Conservation (phyloP, 1,284 basidiomycete genomes). For the Xanthoconium separans region DNA sequence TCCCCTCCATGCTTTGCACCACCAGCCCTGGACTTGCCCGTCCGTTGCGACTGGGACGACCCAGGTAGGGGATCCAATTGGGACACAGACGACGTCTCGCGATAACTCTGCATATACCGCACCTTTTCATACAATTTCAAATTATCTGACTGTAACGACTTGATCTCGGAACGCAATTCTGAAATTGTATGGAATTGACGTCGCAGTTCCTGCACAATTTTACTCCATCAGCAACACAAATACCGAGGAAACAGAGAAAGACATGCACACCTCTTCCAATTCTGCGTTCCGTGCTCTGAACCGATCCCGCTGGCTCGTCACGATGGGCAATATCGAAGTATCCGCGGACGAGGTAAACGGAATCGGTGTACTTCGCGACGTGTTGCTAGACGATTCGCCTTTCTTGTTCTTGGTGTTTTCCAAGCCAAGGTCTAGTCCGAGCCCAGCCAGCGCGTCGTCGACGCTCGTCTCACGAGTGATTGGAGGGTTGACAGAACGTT, state of each 20-base stretch:
- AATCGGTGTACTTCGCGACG: slow-evolving; percentile 56
- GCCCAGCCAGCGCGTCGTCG: slow-evolving; percentile 61
- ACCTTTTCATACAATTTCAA: slow-evolving; percentile 97
- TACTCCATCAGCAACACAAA: not conserved
- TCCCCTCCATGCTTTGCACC: slow-evolving; percentile 68
- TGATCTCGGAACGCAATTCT: slow-evolving; percentile 85
- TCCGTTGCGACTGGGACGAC: slow-evolving; percentile 28
- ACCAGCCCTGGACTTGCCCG: slow-evolving; percentile 66
- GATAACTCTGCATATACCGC: slow-evolving; percentile 93
- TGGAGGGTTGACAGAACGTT: slow-evolving; percentile 22
- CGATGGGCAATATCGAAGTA: slow-evolving; percentile 91
- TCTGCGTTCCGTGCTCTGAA: slow-evolving; percentile 96
- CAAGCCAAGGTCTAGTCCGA: slow-evolving; percentile 55
- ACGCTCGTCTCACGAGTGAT: slow-evolving; percentile 30
- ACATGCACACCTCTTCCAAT: slow-evolving; percentile 77
- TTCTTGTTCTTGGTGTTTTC: slow-evolving; percentile 15
- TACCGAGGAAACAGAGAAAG: not conserved
- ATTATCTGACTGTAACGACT: slow-evolving; percentile 87
- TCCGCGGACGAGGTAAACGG: slow-evolving; percentile 76
- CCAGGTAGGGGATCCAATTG: slow-evolving; percentile 69
- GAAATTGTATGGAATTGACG: slow-evolving; percentile 93
- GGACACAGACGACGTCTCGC: slow-evolving; percentile 64
- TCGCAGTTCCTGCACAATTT: slow-evolving; percentile 70
- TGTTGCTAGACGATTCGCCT: slow-evolving; percentile 27
- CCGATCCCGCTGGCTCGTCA: slow-evolving; percentile 93